Conservation (phyloP, 257 asterid species). For the Forsythia viridissima region DNA sequence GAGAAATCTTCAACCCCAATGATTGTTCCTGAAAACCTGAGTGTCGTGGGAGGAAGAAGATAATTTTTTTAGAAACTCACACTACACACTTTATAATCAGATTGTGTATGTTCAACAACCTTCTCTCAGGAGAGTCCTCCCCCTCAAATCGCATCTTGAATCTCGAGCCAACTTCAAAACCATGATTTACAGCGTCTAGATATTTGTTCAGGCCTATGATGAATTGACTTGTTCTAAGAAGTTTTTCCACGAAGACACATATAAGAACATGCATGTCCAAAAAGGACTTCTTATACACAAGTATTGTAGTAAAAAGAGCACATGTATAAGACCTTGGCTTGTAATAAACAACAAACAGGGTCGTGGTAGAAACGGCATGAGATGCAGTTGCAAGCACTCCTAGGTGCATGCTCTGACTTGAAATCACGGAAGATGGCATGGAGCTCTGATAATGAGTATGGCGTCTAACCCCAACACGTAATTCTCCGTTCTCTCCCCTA, state of each 20-base stretch:
- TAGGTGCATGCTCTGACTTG: conserved; percentile 86
- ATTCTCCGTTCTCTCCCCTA: conserved; percentile 70
- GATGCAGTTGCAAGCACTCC: conserved; percentile 90
- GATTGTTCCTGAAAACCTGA: conserved; percentile 81
- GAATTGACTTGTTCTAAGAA: conserved; percentile 74
- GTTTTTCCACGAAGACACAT: background rate
- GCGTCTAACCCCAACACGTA: conserved; percentile 74
- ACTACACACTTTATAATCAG: conserved; percentile 5
- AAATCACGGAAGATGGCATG: conserved; percentile 75
- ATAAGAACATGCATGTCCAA: background rate
- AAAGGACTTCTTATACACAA: background rate
- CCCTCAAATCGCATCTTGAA: conserved; percentile 81
- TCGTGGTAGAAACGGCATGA: conserved; percentile 62
- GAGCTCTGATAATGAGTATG: conserved; percentile 63
- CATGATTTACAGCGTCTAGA: conserved; percentile 58
- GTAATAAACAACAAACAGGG: conserved; percentile 71
- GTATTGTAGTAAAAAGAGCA: background rate
- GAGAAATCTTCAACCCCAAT: conserved; percentile 68
- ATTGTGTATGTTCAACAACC: conserved; percentile 37
- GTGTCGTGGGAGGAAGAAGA: background rate
- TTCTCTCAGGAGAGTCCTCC: conserved; percentile 80
- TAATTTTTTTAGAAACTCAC: conserved; percentile 6
- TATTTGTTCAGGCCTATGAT: conserved; percentile 74
- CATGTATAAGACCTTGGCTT: conserved; percentile 63
- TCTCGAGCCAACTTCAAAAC: conserved; percentile 72